Evolutionary conservation across 2,329 filamentous ascomycete genomes (phyloP).

Genomic region (Lomentospora prolificans): DNA sequence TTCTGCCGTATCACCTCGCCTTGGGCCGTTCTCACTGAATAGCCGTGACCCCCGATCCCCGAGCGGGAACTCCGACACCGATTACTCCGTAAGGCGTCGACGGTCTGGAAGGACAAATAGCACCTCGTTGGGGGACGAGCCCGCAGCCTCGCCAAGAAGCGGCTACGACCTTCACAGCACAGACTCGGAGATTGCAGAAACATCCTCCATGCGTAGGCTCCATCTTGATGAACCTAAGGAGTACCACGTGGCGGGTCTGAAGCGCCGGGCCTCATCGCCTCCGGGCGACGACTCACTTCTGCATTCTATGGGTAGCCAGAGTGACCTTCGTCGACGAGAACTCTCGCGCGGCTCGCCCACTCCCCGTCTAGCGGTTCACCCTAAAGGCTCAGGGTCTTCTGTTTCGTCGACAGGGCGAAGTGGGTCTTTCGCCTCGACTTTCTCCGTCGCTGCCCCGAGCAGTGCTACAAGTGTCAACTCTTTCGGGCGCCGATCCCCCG

Average conservation of each 20-base stretch:
- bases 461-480: slow-evolving; percentile 33
- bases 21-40: slow-evolving; percentile 29
- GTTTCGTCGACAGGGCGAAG: slow-evolving; percentile 33
- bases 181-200: slow-evolving; percentile 44
- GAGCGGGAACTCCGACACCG: slow-evolving; percentile 32
- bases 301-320: slow-evolving; percentile 27
- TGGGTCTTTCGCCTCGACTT: slow-evolving; percentile 37
- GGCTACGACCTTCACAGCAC: slow-evolving; percentile 28
- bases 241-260: slow-evolving; percentile 35
- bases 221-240: slow-evolving; percentile 37
- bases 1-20: slow-evolving; percentile 38
- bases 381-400: slow-evolving; percentile 35
- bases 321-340: slow-evolving; percentile 35
- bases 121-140: slow-evolving; percentile 26
- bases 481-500: slow-evolving; percentile 37
- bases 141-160: slow-evolving; percentile 34
- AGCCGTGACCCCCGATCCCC: slow-evolving; percentile 30
- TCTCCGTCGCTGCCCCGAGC: slow-evolving; percentile 29
- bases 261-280: slow-evolving; percentile 47
- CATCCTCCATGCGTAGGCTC: slow-evolving; percentile 37
- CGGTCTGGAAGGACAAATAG: slow-evolving; percentile 41
- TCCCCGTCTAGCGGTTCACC: slow-evolving; percentile 35
- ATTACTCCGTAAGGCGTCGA: slow-evolving; percentile 33
- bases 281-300: slow-evolving; percentile 35
- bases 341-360: slow-evolving; percentile 42